These are phyloP conservation scores for Gentiana macrophylla DNA, from an alignment of 257 asterid species.

Conservation along the genomic window DNA sequence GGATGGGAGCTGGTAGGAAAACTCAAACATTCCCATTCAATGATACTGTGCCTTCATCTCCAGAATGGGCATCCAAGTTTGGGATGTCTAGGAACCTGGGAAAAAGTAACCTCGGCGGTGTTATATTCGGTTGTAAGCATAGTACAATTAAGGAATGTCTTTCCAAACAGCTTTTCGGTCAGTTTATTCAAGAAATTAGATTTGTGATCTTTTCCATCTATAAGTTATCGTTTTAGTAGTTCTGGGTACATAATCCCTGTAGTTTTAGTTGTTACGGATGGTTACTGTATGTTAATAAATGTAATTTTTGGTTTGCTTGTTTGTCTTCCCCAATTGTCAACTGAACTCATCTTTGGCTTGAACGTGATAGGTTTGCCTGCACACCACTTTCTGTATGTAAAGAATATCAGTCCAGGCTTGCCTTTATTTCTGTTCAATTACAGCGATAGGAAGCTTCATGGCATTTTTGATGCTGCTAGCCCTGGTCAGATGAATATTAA, in stretches of 20 bases:
- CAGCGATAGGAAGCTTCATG: slow-evolving; percentile 51
- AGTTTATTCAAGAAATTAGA: slow-evolving; percentile 6
- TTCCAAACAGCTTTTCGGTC: slow-evolving; percentile 26
- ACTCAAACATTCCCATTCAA: slow-evolving; percentile 9
- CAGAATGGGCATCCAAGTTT: slow-evolving; percentile 1
- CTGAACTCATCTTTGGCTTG: slow-evolving; percentile 7
- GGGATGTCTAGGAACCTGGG: slow-evolving; percentile 17
- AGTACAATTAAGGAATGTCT: slow-evolving; percentile 28
- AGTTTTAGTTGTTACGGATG: too few relatives aligned
- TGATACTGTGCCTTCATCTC: slow-evolving; percentile 14
- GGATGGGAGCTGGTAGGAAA: slow-evolving; percentile 39
- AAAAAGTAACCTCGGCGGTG: slow-evolving; percentile 27
- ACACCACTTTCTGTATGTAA: slow-evolving; percentile 46
- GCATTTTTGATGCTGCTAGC: slow-evolving; percentile 82
- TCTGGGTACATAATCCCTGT: too few relatives aligned
- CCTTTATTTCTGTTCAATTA: slow-evolving; percentile 77
- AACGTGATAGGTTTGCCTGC: slow-evolving; percentile 60
- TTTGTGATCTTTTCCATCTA: background rate
- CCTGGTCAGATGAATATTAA: slow-evolving; percentile 54
- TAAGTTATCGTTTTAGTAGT: background rate
- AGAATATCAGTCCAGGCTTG: slow-evolving; percentile 66
- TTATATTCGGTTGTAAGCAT: slow-evolving; percentile 34
- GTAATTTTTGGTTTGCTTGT: background rate
- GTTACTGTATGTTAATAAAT: background rate
- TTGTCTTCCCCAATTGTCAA: slow-evolving; percentile 5